Percentiles rank a stretch among this genome's conserved stretches.
These are phyloP conservation scores for Alternaria sp. DNA, from an alignment of 2,329 filamentous ascomycete species.

Conservation along the genomic window DNA sequence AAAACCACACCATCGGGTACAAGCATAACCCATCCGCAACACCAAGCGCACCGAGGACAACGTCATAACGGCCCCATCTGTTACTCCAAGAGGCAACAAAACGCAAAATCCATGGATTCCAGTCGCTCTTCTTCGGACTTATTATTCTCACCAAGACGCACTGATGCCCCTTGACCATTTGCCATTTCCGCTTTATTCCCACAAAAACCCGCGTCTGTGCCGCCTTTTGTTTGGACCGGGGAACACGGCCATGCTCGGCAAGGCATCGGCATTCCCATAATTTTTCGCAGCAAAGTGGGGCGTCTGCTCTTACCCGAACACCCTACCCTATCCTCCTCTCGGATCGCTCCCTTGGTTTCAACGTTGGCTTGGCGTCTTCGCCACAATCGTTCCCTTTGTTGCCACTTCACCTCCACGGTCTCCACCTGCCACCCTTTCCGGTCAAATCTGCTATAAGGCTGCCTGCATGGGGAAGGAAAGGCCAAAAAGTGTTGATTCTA, in stretches of 20 bases:
- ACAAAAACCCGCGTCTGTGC: not conserved
- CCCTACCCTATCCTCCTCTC: not conserved
- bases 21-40: not conserved
- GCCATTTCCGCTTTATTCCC: slow-evolving; percentile 1
- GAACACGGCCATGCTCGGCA: not conserved
- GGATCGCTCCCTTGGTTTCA: not conserved
- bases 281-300: not conserved
- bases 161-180: not conserved
- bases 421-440: not conserved
- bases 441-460: not conserved
- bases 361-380: not conserved
- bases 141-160: not conserved
- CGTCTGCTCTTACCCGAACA: not conserved
- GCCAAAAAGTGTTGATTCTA: slow-evolving; percentile 12
- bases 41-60: not conserved
- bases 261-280: not conserved
- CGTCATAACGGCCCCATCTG: not conserved
- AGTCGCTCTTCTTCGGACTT: slow-evolving; percentile 14
- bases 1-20: not conserved
- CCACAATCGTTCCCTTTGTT: not conserved
- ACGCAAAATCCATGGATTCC: slow-evolving; percentile 5
- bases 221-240: not conserved
- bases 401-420: not conserved
- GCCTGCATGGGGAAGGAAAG: slow-evolving; percentile 8
- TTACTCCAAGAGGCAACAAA: slow-evolving; percentile 3